Conservation (phyloP, 305 asterid genomes). For the Fraxinus latifolia region DNA sequence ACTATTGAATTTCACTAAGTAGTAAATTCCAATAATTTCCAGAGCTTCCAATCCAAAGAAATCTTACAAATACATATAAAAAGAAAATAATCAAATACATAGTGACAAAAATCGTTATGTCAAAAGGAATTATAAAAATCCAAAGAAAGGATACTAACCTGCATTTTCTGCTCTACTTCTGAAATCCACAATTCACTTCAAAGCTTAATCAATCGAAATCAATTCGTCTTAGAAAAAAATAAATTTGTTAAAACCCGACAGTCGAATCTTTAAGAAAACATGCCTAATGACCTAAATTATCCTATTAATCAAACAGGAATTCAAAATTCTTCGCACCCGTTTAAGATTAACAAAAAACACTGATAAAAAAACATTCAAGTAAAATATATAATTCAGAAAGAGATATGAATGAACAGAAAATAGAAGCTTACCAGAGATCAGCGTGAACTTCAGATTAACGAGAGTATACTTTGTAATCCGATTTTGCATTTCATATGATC, state of each 20-base stretch:
- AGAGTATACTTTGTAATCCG: not conserved
- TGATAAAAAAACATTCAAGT: not conserved
- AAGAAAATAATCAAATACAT: not conserved
- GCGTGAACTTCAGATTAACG: constrained; percentile 16
- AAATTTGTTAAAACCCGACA: not conserved
- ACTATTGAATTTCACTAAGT: not conserved
- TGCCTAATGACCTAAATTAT: not conserved
- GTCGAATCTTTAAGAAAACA: not conserved
- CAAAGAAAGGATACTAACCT: constrained; percentile 27
- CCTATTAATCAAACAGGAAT: not conserved
- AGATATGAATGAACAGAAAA: not conserved
- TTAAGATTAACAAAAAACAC: not conserved
- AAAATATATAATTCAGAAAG: not conserved
- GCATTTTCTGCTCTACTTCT: constrained; percentile 24
- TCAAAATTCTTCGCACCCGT: not conserved
- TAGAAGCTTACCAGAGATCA: constrained; percentile 21
- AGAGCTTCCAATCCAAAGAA: not conserved
- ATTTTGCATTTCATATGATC: not conserved
- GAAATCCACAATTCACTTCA: constrained; percentile 14
- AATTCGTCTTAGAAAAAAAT: not conserved
- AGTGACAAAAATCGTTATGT: not conserved
- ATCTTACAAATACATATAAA: not conserved
- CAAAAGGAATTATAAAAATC: not conserved
- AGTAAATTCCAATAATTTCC: constrained; percentile 3
- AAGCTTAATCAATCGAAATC: constrained; percentile 19